Evolutionary conservation across 1,139 yeast species (phyloP), one percentile per base, ranked within the genome.

Genomic region (Blastobotrys elegans): DNA sequence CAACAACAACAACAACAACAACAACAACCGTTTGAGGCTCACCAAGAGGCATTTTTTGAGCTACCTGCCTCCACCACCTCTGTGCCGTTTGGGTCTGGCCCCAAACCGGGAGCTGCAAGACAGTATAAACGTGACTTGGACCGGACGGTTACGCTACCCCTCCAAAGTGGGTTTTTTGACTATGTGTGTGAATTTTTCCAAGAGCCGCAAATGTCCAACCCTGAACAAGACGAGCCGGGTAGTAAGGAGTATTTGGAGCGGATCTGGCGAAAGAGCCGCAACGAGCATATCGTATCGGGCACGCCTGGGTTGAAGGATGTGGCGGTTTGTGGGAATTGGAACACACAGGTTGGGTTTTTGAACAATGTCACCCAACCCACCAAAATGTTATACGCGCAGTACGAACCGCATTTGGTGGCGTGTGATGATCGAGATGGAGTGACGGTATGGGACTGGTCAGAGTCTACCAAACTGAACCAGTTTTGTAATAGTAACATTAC

Each of bases 121-220:
- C 64, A 62, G 40, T 46, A 47, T 21, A 47, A 56, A 4, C 54
- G 54, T 16, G 38, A 44, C 10, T 47, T 47, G 18, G 50, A 40
- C 17, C 53, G 52, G 39, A 51, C 50, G 40, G 54, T 54, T 27
- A 51, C 51, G 6, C 48, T 70, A 42, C 90, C 95, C 0, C 66
- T 82, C 21, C 73, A 74, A 14, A 84, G 95, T 18, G 82, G 83
- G 3, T 90, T 92, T 62, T 82, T 90, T 56, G 95, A 87, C 49
- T 92, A 89, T 71, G 80, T 92, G 59, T 74, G 86, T 54, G 98
- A 92, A 62, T 90, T 89, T 62, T 92, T 90, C 68, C 96, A 90
- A 61, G 97, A 90, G 61, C 97, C 99, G 0, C 97, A 92, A 62
- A 85, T 92, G 84, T 81, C 88, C 16, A 82, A 80, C 53, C 78